Percentiles rank a stretch among this genome's conserved stretches.
Conservation (phyloP, 768 basidiomycete genomes). For the Xerocomus spinulosus region DNA sequence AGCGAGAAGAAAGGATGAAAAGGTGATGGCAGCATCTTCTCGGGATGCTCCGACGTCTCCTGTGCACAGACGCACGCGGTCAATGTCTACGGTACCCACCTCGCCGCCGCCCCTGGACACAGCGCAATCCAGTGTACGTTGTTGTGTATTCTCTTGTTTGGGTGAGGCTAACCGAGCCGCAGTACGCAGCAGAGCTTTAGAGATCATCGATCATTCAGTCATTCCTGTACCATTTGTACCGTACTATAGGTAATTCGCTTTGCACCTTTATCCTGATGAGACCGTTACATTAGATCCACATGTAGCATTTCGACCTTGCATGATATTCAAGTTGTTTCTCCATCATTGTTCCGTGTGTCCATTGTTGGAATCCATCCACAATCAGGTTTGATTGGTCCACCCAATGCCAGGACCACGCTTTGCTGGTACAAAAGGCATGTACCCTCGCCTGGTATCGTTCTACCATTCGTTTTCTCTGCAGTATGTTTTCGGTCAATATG, state of each 20-base stretch:
- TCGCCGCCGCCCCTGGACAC: conserved; percentile 13
- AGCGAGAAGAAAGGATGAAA: neutral
- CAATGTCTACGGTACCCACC: conserved; percentile 22
- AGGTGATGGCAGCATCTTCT: neutral
- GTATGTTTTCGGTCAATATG: neutral
- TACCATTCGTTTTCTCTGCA: neutral
- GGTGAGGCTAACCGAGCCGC: neutral
- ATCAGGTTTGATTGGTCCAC: neutral
- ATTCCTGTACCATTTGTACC: conserved; percentile 2
- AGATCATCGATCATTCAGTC: neutral
- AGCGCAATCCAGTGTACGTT: conserved; percentile 15
- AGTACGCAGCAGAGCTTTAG: conserved; percentile 28
- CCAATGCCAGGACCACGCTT: neutral
- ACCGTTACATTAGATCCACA: conserved; percentile 3
- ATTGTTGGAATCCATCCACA: neutral
- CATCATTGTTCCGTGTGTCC: neutral
- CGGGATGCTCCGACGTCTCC: conserved; percentile 8
- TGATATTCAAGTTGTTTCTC: neutral
- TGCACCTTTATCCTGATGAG: neutral
- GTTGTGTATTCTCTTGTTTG: neutral
- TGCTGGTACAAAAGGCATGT: conserved; percentile 8
- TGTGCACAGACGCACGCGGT: conserved; percentile 25
- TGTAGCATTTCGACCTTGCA: conserved; percentile 18
- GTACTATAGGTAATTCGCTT: conserved; percentile 5
- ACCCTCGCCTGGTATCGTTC: neutral